Evolutionary conservation across 768 basidiomycete species (phyloP).

Genomic region (Tricholoma sp.): DNA sequence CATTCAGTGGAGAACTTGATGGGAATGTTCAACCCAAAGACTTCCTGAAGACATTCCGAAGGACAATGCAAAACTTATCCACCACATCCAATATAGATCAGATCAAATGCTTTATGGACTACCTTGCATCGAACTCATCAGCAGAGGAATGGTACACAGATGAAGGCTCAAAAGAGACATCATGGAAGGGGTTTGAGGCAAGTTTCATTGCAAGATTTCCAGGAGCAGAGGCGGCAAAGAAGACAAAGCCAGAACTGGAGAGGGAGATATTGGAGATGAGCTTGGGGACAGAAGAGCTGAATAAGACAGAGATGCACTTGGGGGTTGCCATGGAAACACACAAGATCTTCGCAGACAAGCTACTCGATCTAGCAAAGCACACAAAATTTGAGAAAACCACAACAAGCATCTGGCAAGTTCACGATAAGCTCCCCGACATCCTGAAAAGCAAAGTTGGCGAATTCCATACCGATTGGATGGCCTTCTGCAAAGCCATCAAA

Average conservation of each 20-base stretch:
- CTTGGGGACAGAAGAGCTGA: neutral
- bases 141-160: neutral
- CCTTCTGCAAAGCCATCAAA: constrained; percentile 1
- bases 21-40: neutral
- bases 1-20: neutral
- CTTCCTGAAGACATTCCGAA: neutral
- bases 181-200: neutral
- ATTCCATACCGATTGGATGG: neutral
- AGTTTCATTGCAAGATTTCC: neutral
- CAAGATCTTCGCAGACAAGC: neutral
- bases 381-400: neutral
- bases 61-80: neutral
- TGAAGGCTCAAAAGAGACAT: neutral
- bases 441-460: neutral
- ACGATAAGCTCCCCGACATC: neutral
- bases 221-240: neutral
- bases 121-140: neutral
- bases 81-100: neutral
- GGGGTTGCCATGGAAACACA: neutral
- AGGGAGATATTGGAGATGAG: neutral
- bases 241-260: neutral
- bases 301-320: neutral
- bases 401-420: neutral
- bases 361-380: neutral
- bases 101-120: neutral